Percentiles rank a stretch among this genome's conserved stretches.
phyloP scores from a whole-genome alignment of 441 rosid genomes.

The Populus trichocarpa region DNA sequence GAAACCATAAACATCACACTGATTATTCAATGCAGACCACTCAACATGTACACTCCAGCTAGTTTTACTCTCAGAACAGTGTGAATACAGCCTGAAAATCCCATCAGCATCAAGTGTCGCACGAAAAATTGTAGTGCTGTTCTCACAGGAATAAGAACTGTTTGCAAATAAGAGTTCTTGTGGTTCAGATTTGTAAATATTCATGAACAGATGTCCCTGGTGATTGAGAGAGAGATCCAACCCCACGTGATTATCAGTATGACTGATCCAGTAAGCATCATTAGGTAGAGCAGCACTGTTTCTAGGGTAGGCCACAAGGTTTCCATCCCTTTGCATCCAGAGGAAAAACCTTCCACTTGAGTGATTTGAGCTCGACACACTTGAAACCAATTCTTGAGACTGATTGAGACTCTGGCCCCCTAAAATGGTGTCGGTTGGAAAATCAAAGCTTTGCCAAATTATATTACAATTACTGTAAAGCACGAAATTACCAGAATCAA shows the following conservation, averaged over 20 bases:
- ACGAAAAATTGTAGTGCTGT: slow-evolving; percentile 6
- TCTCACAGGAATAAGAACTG: background rate
- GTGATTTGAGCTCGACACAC: slow-evolving; percentile 13
- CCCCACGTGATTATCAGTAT: background rate
- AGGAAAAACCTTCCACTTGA: slow-evolving; percentile 16
- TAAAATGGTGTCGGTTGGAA: slow-evolving; percentile 28
- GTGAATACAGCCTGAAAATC: slow-evolving; percentile 20
- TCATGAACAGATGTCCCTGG: background rate
- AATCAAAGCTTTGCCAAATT: slow-evolving; percentile 29
- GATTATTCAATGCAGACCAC: background rate
- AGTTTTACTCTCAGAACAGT: slow-evolving; percentile 5
- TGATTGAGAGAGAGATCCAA: background rate
- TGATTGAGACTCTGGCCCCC: slow-evolving; percentile 19
- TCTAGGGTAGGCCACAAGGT: slow-evolving; percentile 18
- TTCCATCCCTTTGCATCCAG: background rate
- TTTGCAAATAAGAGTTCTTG: background rate
- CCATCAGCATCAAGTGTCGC: slow-evolving; percentile 25
- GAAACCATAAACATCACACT: background rate
- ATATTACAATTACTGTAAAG: background rate
- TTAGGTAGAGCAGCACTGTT: background rate
- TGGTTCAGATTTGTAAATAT: background rate
- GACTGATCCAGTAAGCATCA: background rate
- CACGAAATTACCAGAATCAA: slow-evolving; percentile 34
- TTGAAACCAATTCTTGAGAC: background rate
- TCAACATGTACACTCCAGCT: background rate